Conservation (phyloP, 208 protist genomes). For the Wallacemonas sp. region DNA sequence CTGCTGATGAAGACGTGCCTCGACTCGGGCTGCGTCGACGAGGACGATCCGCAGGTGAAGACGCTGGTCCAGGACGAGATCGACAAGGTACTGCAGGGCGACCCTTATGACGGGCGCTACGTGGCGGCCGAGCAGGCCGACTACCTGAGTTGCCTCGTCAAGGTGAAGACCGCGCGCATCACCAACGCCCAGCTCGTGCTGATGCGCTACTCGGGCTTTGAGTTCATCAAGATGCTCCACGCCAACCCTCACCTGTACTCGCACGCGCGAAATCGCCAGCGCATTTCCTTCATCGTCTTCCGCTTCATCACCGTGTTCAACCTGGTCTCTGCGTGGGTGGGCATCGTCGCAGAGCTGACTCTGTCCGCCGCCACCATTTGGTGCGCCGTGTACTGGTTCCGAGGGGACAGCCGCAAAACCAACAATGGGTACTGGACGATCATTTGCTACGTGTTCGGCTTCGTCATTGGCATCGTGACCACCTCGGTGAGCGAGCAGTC, state of each 20-base stretch:
- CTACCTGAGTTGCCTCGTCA: conserved; percentile 69
- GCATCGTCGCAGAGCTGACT: conserved; percentile 47
- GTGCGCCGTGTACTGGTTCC: conserved; percentile 62
- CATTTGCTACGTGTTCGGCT: conserved; percentile 71
- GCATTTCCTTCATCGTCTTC: conserved; percentile 22
- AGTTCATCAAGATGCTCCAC: conserved; percentile 74
- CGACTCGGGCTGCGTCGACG: conserved; percentile 60
- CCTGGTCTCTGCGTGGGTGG: conserved; percentile 54
- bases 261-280: conserved; percentile 33
- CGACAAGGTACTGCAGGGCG: conserved; percentile 46
- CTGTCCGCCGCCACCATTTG: conserved; percentile 55
- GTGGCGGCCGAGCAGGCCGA: conserved; percentile 53
- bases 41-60: conserved; percentile 57
- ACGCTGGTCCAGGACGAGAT: conserved; percentile 73
- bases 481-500: conserved; percentile 68
- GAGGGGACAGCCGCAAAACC: conserved; percentile 4
- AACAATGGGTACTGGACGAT: conserved; percentile 82
- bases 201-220: conserved; percentile 79
- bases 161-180: conserved; percentile 55
- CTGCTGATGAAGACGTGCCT: conserved; percentile 66
- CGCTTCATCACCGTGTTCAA: conserved; percentile 33
- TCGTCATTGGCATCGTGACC: conserved; percentile 62
- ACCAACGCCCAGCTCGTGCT: conserved; percentile 67
- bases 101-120: conserved; percentile 42
- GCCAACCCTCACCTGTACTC: conserved; percentile 67